Conservation (phyloP, 1,139 yeast species). For the Candida freyschussii region DNA sequence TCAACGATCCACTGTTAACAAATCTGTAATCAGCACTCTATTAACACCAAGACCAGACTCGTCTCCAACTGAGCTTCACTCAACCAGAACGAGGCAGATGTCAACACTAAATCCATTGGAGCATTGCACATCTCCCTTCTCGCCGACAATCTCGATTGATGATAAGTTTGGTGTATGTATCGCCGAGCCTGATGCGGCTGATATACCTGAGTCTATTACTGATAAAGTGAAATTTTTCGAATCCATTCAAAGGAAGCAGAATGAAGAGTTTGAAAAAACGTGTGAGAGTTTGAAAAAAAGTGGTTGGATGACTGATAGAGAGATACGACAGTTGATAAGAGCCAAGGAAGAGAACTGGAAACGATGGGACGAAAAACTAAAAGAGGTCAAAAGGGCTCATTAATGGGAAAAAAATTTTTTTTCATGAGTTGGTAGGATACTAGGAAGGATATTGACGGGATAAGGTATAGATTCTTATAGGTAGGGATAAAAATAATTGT, state of each 20-base stretch:
- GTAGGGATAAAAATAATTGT: no score
- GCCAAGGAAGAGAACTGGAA: constrained; percentile 13
- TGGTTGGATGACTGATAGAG: constrained; percentile 17
- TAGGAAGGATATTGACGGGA: no score
- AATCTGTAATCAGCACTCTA: neutral
- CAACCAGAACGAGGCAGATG: no score
- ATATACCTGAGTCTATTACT: constrained; percentile 7
- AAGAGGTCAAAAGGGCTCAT: no score
- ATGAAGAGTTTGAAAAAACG: constrained; percentile 13
- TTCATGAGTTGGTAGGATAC: no score
- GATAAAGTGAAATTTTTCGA: constrained; percentile 13
- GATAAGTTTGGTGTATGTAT: constrained; percentile 16
- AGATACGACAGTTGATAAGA: constrained; percentile 7
- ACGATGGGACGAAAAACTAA: constrained; percentile 16
- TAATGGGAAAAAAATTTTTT: no score
- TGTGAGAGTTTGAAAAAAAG: constrained; percentile 10
- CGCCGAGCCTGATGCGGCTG: constrained; percentile 7
- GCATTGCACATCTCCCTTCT: constrained; percentile 9
- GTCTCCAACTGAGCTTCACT: no score
- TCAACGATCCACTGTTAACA: constrained; percentile 5
- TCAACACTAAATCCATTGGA: no score
- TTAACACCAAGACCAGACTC: neutral
- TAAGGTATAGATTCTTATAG: no score
- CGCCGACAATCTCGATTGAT: constrained; percentile 15
- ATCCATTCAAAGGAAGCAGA: constrained; percentile 11